A percentile compares a stretch with the other conserved stretches of the same genome.
Evolutionary conservation across 371 early-diverging fungal species (phyloP).

Genomic region (Rhizopus delemar): DNA sequence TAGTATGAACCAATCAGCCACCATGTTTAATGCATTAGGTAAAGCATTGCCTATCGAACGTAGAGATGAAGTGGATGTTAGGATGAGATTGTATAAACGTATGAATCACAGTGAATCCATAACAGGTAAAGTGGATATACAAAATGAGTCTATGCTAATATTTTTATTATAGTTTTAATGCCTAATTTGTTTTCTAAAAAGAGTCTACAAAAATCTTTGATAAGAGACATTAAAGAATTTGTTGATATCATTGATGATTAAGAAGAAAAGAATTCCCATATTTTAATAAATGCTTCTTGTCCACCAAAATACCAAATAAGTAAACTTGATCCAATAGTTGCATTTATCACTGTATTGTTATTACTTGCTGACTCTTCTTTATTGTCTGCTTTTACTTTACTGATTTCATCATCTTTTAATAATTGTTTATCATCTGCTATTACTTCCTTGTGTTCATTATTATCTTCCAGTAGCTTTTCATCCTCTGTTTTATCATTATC

Average conservation of each 20-base stretch:
- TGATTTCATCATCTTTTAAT: background rate
- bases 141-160: background rate
- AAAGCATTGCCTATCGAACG: constrained; percentile 36
- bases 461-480: background rate
- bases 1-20: constrained; percentile 39
- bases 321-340: constrained; percentile 23
- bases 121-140: constrained; percentile 27
- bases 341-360: constrained; percentile 2
- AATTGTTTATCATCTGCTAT: no score
- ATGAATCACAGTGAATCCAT: constrained; percentile 49
- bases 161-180: constrained; percentile 36
- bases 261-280: constrained; percentile 24
- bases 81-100: constrained; percentile 45
- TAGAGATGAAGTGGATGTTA: constrained; percentile 45
- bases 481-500: constrained; percentile 2
- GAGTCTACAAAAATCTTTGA: constrained; percentile 29
- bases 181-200: constrained; percentile 30
- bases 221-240: constrained; percentile 48
- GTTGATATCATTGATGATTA: constrained; percentile 30
- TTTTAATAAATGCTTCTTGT: constrained; percentile 20
- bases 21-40: constrained; percentile 45
- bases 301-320: constrained; percentile 32
- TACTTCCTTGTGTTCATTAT: background rate
- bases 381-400: background rate
- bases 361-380: background rate